Conservation (phyloP, 2,329 filamentous ascomycete species). For the Sclerotinia subarctica region DNA sequence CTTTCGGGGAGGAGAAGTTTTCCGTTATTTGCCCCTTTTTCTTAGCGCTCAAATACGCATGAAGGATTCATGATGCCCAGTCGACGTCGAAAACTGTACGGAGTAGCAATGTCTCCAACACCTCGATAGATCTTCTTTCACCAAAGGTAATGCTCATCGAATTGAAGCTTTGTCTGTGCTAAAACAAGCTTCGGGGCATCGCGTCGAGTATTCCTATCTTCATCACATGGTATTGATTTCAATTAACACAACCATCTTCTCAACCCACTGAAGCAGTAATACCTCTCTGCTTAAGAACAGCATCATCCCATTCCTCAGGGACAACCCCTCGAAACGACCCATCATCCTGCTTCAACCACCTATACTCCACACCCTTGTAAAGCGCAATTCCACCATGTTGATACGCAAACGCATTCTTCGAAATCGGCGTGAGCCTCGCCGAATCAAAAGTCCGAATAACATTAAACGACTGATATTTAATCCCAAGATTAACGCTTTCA, state of each 20-base stretch:
- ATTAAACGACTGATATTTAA: conserved; percentile 7
- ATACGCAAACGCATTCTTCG: conserved; percentile 10
- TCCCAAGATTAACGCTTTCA: not conserved
- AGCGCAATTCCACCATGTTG: not conserved
- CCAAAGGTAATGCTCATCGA: not conserved
- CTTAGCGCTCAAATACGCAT: too few relatives aligned
- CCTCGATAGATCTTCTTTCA: not conserved
- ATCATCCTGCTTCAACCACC: conserved; percentile 3
- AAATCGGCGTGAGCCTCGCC: conserved; percentile 5
- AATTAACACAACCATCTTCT: not conserved
- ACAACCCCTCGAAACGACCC: not conserved
- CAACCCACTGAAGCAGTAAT: not conserved
- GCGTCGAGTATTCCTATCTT: not conserved
- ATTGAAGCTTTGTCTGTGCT: not conserved
- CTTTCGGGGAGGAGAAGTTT: too few relatives aligned
- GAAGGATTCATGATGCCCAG: too few relatives aligned
- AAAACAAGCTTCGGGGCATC: not conserved
- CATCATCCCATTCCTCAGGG: conserved; percentile 13
- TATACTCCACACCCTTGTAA: conserved; percentile 13
- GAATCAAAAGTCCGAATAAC: conserved; percentile 1
- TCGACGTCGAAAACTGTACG: too few relatives aligned
- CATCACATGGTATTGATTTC: not conserved
- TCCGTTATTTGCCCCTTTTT: too few relatives aligned
- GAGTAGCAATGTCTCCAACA: too few relatives aligned
- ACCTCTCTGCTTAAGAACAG: not conserved